Percentiles rank a stretch among this genome's conserved stretches.
These are phyloP conservation scores for Claviceps sorghi DNA, from an alignment of 2,329 filamentous ascomycete genomes.

Conservation along the genomic window DNA sequence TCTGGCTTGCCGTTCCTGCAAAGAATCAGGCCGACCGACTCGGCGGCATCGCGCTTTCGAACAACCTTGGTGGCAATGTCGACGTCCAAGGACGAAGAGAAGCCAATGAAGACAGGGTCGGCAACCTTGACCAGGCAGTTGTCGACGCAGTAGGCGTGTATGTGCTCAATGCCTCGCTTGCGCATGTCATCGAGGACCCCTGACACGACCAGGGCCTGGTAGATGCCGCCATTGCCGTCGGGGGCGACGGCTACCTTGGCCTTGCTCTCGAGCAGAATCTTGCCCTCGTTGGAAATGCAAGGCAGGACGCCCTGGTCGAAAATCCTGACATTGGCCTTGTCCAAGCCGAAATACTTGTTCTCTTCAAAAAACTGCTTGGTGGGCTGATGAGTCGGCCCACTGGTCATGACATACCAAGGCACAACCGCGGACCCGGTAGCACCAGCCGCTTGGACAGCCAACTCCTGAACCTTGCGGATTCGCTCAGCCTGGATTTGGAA, in stretches of 20 bases:
- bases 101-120: slow-evolving; percentile 89
- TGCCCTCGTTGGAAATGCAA: slow-evolving; percentile 93
- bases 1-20: slow-evolving; percentile 92
- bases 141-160: slow-evolving; percentile 96
- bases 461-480: slow-evolving; percentile 69
- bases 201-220: slow-evolving; percentile 72
- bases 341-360: slow-evolving; percentile 80
- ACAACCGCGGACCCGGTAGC: slow-evolving; percentile 44
- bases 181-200: slow-evolving; percentile 78
- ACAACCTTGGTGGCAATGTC: slow-evolving; percentile 99
- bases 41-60: slow-evolving; percentile 89
- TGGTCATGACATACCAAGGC: slow-evolving; percentile 99
- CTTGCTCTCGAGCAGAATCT: slow-evolving; percentile 88
- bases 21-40: slow-evolving; percentile 88
- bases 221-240: slow-evolving; percentile 93
- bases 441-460: slow-evolving; percentile 58
- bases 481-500: slow-evolving; percentile 97
- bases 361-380: slow-evolving; percentile 91
- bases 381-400: slow-evolving; percentile 76
- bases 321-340: slow-evolving; percentile 72
- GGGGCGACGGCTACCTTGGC: slow-evolving; percentile 85
- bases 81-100: slow-evolving; percentile 73
- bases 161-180: slow-evolving; percentile 78
- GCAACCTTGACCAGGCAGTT: slow-evolving; percentile 99
- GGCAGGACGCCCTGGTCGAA: slow-evolving; percentile 96